Conservation (phyloP, 2,329 filamentous ascomycete species). For the Erysiphe neolycopersici region DNA sequence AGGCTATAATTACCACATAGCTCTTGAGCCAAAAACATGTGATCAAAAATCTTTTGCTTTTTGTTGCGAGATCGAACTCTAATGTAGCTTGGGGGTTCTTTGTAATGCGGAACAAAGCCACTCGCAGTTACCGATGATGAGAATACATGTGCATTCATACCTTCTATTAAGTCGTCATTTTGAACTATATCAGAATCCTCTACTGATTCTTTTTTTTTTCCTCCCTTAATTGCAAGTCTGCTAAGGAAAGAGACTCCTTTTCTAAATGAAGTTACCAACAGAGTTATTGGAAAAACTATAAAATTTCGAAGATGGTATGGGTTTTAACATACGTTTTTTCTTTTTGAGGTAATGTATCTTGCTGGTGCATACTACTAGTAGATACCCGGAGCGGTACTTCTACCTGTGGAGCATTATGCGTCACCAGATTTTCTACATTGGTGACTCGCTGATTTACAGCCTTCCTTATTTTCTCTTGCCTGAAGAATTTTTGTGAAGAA, state of each 20-base stretch:
- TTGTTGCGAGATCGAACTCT: constrained; percentile 62
- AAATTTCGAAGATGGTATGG: constrained; percentile 1
- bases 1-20: constrained; percentile 26
- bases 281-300: background rate
- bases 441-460: constrained; percentile 23
- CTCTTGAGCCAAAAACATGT: constrained; percentile 78
- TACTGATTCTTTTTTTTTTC: constrained; percentile 39
- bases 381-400: background rate
- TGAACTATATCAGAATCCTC: constrained; percentile 41
- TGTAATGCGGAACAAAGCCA: constrained; percentile 64
- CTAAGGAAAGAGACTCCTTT: constrained; percentile 81
- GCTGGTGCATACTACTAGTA: constrained; percentile 1
- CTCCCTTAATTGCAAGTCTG: constrained; percentile 44
- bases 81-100: constrained; percentile 76
- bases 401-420: constrained; percentile 3
- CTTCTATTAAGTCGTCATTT: constrained; percentile 39
- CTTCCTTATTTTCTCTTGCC: constrained; percentile 37
- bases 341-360: constrained; percentile 16
- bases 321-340: constrained; percentile 35
- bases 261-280: constrained; percentile 18
- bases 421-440: constrained; percentile 23
- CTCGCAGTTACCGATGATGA: constrained; percentile 40
- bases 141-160: constrained; percentile 61
- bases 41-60: constrained; percentile 56
- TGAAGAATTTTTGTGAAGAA: constrained; percentile 41